Evolutionary conservation across 2,329 filamentous ascomycete species (phyloP).

Genomic region (Fusarium sp.): DNA sequence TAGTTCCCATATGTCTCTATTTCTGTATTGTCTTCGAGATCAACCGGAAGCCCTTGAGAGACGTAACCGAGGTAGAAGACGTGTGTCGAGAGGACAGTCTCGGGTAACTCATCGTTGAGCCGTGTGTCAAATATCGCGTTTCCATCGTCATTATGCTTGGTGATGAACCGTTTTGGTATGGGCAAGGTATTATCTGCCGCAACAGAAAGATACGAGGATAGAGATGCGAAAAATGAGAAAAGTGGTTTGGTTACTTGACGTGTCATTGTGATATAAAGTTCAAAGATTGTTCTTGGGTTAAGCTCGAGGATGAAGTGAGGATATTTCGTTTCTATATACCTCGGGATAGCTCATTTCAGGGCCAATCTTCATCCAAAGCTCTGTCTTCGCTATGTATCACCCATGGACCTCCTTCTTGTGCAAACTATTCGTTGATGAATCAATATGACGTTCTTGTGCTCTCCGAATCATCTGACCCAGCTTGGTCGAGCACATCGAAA

Average conservation of each 20-base stretch:
- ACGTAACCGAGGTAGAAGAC: slow-evolving; percentile 33
- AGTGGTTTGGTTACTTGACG: not conserved
- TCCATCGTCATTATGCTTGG: slow-evolving; percentile 27
- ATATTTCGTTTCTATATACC: not conserved
- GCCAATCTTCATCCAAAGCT: not conserved
- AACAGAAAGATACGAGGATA: not conserved
- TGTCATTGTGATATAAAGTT: not conserved
- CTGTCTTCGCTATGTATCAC: not conserved
- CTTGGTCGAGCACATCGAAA: not conserved
- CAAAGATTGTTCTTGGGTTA: not conserved
- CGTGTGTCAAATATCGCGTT: slow-evolving; percentile 31
- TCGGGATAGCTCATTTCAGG: not conserved
- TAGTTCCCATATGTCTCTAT: slow-evolving; percentile 23
- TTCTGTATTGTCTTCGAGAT: slow-evolving; percentile 20
- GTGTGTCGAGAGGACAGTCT: slow-evolving; percentile 9
- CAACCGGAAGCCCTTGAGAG: slow-evolving; percentile 14
- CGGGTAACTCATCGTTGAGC: slow-evolving; percentile 18
- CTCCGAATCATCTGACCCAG: not conserved
- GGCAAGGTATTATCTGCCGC: slow-evolving; percentile 25
- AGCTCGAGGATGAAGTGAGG: not conserved
- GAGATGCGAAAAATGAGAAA: not conserved
- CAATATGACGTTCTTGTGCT: not conserved
- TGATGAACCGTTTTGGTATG: slow-evolving; percentile 31
- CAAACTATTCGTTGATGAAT: not conserved
- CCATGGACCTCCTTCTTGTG: not conserved